A percentile compares a stretch with the other conserved stretches of the same genome.
phyloP scores from a whole-genome alignment of 106 monocot species.

The Dendrobium nobile region DNA sequence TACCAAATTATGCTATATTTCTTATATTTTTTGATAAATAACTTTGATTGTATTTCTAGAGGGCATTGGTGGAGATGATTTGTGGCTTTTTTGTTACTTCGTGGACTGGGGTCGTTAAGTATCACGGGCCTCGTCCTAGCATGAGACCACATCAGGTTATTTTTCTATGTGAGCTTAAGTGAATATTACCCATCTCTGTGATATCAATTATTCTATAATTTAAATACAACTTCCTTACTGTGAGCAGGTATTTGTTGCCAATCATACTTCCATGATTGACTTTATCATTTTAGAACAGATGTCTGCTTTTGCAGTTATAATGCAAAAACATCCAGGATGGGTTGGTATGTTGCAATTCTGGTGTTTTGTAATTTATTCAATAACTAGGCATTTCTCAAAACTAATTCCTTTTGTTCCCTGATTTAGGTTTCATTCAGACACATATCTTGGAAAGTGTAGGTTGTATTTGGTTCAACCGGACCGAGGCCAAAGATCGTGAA shows the following conservation, averaged over 20 bases:
- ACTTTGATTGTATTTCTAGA: neutral
- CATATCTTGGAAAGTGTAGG: constrained; percentile 87
- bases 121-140: constrained; percentile 94
- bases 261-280: constrained; percentile 98
- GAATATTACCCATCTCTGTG: neutral
- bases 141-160: constrained; percentile 80
- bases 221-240: neutral
- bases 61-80: neutral
- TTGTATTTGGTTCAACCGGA: constrained; percentile 94
- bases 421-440: constrained; percentile 82
- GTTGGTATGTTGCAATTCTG: constrained; percentile 54
- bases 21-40: neutral
- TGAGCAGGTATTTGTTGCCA: constrained; percentile 90
- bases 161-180: neutral
- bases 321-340: constrained; percentile 99
- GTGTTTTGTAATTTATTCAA: too few relatives aligned
- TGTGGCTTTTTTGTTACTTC: constrained; percentile 53
- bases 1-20: neutral
- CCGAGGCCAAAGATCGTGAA: constrained; percentile 86
- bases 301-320: constrained; percentile 98
- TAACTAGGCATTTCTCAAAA: too few relatives aligned
- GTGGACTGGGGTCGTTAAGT: constrained; percentile 95
- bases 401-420: neutral
- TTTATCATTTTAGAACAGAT: constrained; percentile 97
- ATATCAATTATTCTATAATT: neutral